Evolutionary conservation across 495 filamentous ascomycete genomes (phyloP), one percentile per base, ranked within the genome.

Genomic region (Penicillium cosmopolitanum): DNA sequence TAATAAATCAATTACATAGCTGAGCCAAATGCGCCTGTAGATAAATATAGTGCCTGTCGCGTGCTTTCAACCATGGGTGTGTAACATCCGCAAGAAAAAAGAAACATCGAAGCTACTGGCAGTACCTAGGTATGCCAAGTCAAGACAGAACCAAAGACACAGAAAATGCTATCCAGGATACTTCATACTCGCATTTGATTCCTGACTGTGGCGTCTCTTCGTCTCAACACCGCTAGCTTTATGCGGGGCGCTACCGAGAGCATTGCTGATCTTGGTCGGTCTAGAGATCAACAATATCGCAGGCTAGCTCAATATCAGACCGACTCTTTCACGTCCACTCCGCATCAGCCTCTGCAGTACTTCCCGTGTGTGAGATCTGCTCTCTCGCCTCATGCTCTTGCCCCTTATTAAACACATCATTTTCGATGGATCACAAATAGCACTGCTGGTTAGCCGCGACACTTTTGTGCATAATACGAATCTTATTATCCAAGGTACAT

Each of bases 221-320:
- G 8, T 9, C 28, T 8, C 28, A 31, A 9, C 28, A 31, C 28
- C 10, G 46, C 3, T 28, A 19, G 18, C 23, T 13, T 23, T 48
- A 23, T 48, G 46, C 23, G 46, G 46, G 21, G 21, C 4, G 19
- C 8, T 19, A 48, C 15, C 11, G 21, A 28, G 19, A 23, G n/a
- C 46, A 48, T 19, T 9, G 46, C 46, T 48, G 46, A 48, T 48
- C 46, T 48, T 48, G 11, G 46, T 48, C 46, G 46, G 46, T 48
- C 46, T 25, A 48, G n/a, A 18, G 42, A 44, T 16, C 42, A 44
- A 13, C 36, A 31, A 31, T 31, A 38, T 38, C 11, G 36, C 15
- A 15, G 11, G 28, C 8, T 31, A 31, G 8, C 25, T 28, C 36
- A 6, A 38, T n/a, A 38, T 38, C 36, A 12, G 15, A 38, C 36